These are phyloP conservation scores for Prillingera fragicola DNA, from an alignment of 1,284 basidiomycete genomes.

Conservation along the genomic window DNA sequence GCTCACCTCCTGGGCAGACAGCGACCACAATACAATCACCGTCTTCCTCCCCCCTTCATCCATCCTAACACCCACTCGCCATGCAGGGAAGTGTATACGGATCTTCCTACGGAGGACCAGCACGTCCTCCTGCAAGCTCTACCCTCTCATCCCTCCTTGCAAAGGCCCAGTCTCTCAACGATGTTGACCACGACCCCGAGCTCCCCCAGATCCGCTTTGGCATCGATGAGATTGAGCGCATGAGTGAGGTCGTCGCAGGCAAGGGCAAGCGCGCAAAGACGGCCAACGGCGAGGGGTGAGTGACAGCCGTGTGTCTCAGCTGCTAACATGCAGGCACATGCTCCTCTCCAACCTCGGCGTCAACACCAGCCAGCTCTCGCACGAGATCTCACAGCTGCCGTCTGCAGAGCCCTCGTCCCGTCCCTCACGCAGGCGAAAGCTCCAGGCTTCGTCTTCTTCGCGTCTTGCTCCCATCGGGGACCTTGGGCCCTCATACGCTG, in stretches of 20 bases:
- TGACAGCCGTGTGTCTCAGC: neutral
- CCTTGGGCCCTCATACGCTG: constrained; percentile 28
- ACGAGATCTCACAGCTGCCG: constrained; percentile 38
- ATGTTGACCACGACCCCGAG: constrained; percentile 33
- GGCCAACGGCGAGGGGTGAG: constrained; percentile 39
- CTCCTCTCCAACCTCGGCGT: constrained; percentile 44
- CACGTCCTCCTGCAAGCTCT: constrained; percentile 19
- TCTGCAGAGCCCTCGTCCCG: constrained; percentile 13
- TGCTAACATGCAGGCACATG: constrained; percentile 22
- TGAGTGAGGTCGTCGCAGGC: constrained; percentile 36
- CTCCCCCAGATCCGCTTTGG: constrained; percentile 43
- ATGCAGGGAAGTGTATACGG: constrained; percentile 14
- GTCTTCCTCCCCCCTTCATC: neutral
- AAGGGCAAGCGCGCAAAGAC: constrained; percentile 30
- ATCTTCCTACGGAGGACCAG: constrained; percentile 3
- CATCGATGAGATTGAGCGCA: constrained; percentile 45
- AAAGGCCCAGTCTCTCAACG: constrained; percentile 38
- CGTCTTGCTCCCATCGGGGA: constrained; percentile 25
- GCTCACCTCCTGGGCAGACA: too few relatives aligned
- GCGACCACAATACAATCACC: neutral
- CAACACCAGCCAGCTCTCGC: constrained; percentile 42
- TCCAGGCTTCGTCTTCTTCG: constrained; percentile 1
- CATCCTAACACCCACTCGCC: neutral
- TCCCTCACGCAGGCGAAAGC: constrained; percentile 20
- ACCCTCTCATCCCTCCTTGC: constrained; percentile 37